These are phyloP conservation scores for Taphrina pruni DNA, from an alignment of 1,139 yeast species.

Conservation along the genomic window DNA sequence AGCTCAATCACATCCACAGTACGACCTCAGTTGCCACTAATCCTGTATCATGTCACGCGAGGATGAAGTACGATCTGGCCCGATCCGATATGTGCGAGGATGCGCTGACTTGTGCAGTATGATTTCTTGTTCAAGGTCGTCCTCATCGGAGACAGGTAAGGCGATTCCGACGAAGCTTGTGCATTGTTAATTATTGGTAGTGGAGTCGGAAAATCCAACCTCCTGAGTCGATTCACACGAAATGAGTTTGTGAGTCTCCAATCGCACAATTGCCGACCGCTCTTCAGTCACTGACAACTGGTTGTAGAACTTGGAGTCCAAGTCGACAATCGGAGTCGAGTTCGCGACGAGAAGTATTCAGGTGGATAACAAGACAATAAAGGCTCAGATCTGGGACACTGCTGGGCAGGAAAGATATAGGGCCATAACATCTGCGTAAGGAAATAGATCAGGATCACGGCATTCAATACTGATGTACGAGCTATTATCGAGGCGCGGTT, in stretches of 20 bases:
- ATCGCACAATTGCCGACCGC: not conserved
- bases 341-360: constrained; percentile 96
- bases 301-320: constrained; percentile 72
- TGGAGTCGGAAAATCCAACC: constrained; percentile 95
- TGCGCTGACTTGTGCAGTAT: constrained; percentile 37
- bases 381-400: constrained; percentile 99
- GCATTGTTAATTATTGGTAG: not conserved
- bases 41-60: constrained; percentile 36
- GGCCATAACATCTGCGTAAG: constrained; percentile 80
- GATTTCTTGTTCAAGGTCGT: constrained; percentile 60
- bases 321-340: constrained; percentile 96
- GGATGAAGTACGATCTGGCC: constrained; percentile 28
- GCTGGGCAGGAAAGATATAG: constrained; percentile 99
- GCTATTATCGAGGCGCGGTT: constrained; percentile 93
- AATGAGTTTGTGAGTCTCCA: constrained; percentile 68
- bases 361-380: constrained; percentile 91
- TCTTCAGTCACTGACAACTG: not conserved
- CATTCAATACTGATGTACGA: constrained; percentile 50
- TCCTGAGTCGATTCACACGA: constrained; percentile 89
- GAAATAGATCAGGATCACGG: not conserved
- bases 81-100: not conserved
- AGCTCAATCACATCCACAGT: no score
- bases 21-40: no score
- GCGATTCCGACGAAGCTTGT: not conserved
- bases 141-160: constrained; percentile 75